Percentiles rank a stretch among this genome's conserved stretches.
These are phyloP conservation scores for Ilex asprella DNA, from an alignment of 257 asterid species.

Conservation along the genomic window DNA sequence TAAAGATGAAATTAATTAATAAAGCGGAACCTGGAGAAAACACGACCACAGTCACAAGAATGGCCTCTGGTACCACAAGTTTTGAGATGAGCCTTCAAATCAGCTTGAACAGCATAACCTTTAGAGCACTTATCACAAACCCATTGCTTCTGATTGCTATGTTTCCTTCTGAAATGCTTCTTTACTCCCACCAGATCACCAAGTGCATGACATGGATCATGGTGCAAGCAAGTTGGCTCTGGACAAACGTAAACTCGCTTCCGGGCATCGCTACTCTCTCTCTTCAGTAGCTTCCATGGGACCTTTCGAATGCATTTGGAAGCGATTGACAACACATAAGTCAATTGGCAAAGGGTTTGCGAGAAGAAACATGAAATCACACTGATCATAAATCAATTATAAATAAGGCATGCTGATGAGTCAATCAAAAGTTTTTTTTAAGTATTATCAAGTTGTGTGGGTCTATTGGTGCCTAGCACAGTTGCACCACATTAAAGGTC, in stretches of 20 bases:
- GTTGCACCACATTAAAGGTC: too few species aligned
- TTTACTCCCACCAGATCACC: conserved; percentile 53
- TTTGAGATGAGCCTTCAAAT: conserved; percentile 50
- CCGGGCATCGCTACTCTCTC: conserved; percentile 36
- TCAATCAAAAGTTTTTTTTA: too few species aligned
- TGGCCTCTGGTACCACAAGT: conserved; percentile 52
- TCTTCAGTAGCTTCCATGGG: conserved; percentile 86
- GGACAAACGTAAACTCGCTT: conserved; percentile 50
- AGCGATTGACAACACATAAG: too few species aligned
- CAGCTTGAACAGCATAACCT: conserved; percentile 51
- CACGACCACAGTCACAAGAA: conserved; percentile 53
- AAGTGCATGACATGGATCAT: conserved; percentile 46
- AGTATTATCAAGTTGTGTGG: too few species aligned
- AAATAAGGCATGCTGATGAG: too few species aligned
- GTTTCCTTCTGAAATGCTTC: conserved; percentile 43
- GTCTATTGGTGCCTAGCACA: too few species aligned
- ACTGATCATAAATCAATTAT: too few species aligned
- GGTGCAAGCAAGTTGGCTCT: conserved; percentile 43
- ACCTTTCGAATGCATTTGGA: conserved; percentile 1
- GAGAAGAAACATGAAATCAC: too few species aligned
- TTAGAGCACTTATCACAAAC: conserved; percentile 46
- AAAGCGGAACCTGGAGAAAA: conserved; percentile 34
- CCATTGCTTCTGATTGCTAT: conserved; percentile 48
- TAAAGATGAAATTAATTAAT: too few species aligned
- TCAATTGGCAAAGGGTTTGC: too few species aligned